A percentile compares a stretch with the other conserved stretches of the same genome.
phyloP scores from a whole-genome alignment of 495 filamentous ascomycete genomes.

The Penicillium angulare region DNA sequence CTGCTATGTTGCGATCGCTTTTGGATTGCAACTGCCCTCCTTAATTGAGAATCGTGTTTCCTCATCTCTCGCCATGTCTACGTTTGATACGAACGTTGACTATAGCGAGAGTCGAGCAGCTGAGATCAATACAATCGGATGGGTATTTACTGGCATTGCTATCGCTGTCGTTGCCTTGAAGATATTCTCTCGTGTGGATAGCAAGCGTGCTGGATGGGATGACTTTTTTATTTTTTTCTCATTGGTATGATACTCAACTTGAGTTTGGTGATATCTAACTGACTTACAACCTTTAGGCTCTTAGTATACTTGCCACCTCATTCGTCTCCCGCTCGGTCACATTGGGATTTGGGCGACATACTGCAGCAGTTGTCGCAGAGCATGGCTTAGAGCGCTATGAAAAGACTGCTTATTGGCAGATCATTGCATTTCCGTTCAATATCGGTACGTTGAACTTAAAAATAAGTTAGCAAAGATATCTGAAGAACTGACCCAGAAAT shows the following conservation, averaged over 20 bases:
- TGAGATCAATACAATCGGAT: slow-evolving; percentile 17
- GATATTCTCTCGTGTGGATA: slow-evolving; percentile 10
- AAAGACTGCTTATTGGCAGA: slow-evolving; percentile 16
- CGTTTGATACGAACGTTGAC: slow-evolving; percentile 18
- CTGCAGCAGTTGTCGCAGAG: slow-evolving; percentile 20
- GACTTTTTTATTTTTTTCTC: slow-evolving; percentile 29
- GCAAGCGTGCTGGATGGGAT: slow-evolving; percentile 15
- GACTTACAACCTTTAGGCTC: slow-evolving; percentile 8
- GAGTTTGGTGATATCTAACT: no score
- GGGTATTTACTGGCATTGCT: slow-evolving; percentile 20
- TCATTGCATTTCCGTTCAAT: slow-evolving; percentile 18
- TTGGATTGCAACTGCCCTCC: no score
- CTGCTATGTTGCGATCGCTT: no score
- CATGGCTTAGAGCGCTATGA: slow-evolving; percentile 11
- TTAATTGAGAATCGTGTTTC: background rate
- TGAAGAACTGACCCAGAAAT: background rate
- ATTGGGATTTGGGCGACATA: slow-evolving; percentile 23
- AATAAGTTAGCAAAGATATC: no score
- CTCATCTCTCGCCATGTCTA: slow-evolving; percentile 7
- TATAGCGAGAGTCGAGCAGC: slow-evolving; percentile 3
- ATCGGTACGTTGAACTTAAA: slow-evolving; percentile 9
- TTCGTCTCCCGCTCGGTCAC: slow-evolving; percentile 21
- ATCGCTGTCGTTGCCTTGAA: slow-evolving; percentile 17
- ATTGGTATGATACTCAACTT: slow-evolving; percentile 8
- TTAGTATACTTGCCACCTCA: slow-evolving; percentile 23